phyloP scores from a whole-genome alignment of 208 protist species.

The Acanthamoeba culbertsoni region DNA sequence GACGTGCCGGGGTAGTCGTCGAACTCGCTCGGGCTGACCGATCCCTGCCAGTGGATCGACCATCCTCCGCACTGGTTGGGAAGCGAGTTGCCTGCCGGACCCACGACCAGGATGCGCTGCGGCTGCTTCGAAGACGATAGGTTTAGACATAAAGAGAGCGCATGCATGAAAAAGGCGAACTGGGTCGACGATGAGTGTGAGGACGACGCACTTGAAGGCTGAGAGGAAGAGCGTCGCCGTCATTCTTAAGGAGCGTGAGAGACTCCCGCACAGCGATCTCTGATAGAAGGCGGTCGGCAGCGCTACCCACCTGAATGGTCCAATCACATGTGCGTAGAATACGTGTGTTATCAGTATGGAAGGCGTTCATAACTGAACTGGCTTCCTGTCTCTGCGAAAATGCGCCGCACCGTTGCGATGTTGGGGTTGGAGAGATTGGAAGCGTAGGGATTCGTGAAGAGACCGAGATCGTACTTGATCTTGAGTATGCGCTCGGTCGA shows the following conservation, averaged over 20 bases:
- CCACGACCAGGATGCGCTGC: not conserved
- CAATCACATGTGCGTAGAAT: not conserved
- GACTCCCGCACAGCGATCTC: not conserved
- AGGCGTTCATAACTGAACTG: not conserved
- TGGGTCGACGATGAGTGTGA: not conserved
- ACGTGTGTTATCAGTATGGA: not conserved
- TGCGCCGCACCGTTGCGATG: not conserved
- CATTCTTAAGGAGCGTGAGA: slow-evolving; percentile 6
- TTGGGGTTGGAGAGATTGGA: slow-evolving; percentile 59
- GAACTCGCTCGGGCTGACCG: slow-evolving; percentile 51
- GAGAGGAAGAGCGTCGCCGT: not conserved
- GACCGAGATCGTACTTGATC: slow-evolving; percentile 64
- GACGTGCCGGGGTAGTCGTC: not conserved
- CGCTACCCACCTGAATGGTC: not conserved
- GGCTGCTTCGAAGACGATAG: not conserved
- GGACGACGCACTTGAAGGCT: not conserved
- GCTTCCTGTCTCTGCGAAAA: too few species aligned
- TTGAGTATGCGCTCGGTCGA: slow-evolving; percentile 60
- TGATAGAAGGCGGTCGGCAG: not conserved
- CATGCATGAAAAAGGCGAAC: not conserved
- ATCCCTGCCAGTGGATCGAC: slow-evolving; percentile 42
- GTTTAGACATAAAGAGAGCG: too few species aligned
- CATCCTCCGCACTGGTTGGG: slow-evolving; percentile 47
- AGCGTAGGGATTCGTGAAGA: slow-evolving; percentile 64
- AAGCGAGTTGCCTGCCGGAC: not conserved